A percentile compares a stretch with the other conserved stretches of the same genome.
Conservation (phyloP, 257 asterid genomes). For the Gardenia jasminoides region DNA sequence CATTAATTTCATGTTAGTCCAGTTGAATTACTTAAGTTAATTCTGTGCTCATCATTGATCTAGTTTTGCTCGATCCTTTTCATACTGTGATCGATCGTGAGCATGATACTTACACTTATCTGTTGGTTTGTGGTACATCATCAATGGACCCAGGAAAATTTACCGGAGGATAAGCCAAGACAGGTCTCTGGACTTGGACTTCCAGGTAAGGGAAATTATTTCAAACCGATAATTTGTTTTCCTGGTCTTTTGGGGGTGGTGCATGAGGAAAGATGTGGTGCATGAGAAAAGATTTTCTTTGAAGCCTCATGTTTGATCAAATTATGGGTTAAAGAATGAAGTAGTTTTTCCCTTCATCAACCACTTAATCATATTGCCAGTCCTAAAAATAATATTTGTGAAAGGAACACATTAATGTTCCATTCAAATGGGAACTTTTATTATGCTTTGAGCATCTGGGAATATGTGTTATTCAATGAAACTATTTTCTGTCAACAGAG, state of each 20-base stretch:
- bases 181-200: slow-evolving; percentile 90
- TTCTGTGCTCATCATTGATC: neutral
- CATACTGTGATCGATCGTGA: neutral
- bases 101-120: neutral
- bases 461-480: neutral
- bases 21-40: neutral
- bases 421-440: neutral
- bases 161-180: slow-evolving; percentile 86
- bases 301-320: neutral
- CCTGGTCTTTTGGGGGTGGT: no score
- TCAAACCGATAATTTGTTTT: no score
- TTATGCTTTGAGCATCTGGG: neutral
- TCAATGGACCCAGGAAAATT: slow-evolving; percentile 54
- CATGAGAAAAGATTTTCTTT: neutral
- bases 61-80: neutral
- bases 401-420: neutral
- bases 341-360: neutral
- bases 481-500: slow-evolving; percentile 47
- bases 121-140: neutral
- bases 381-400: neutral
- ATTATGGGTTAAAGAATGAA: neutral
- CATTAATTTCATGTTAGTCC: slow-evolving; percentile 5
- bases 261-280: no score
- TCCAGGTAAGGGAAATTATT: slow-evolving; percentile 56
- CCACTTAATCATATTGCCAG: neutral